phyloP scores from a whole-genome alignment of 306 rosid genomes.

The Sicyos edulis region DNA sequence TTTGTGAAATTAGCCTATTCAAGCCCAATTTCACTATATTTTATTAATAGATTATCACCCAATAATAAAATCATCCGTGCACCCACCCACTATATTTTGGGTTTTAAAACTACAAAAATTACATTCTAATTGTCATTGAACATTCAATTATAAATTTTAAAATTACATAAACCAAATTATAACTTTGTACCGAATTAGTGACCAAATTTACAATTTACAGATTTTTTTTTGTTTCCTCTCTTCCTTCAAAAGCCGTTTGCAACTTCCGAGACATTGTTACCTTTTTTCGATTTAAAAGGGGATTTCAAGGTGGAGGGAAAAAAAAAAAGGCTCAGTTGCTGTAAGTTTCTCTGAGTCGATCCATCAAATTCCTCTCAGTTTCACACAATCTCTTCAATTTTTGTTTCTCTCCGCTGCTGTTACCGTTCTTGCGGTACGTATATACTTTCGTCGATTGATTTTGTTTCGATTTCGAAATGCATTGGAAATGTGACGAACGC shows the following conservation, averaged over 20 bases:
- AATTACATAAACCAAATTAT: too few relatives aligned
- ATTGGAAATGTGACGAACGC: background rate
- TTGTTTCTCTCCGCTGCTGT: background rate
- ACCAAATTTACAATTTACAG: too few relatives aligned
- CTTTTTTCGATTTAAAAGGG: background rate
- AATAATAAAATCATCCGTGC: too few relatives aligned
- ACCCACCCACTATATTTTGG: too few relatives aligned
- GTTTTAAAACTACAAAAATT: too few relatives aligned
- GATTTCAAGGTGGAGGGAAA: background rate
- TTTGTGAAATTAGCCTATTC: too few relatives aligned
- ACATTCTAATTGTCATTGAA: too few relatives aligned
- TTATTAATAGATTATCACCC: too few relatives aligned
- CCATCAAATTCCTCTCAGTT: conserved; percentile 17
- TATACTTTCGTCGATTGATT: background rate
- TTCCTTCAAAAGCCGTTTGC: background rate
- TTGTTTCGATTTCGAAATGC: background rate
- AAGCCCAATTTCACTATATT: too few relatives aligned
- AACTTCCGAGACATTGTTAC: conserved; percentile 19
- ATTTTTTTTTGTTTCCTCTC: background rate
- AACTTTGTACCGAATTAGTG: too few relatives aligned
- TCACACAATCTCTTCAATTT: background rate
- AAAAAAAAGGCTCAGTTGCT: too few relatives aligned
- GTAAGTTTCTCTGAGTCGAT: background rate
- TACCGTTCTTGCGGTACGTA: conserved; percentile 9
- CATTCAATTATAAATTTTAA: too few relatives aligned